phyloP scores from a whole-genome alignment of 78 protist genomes.

The Planoprotostelium fungivorum region DNA sequence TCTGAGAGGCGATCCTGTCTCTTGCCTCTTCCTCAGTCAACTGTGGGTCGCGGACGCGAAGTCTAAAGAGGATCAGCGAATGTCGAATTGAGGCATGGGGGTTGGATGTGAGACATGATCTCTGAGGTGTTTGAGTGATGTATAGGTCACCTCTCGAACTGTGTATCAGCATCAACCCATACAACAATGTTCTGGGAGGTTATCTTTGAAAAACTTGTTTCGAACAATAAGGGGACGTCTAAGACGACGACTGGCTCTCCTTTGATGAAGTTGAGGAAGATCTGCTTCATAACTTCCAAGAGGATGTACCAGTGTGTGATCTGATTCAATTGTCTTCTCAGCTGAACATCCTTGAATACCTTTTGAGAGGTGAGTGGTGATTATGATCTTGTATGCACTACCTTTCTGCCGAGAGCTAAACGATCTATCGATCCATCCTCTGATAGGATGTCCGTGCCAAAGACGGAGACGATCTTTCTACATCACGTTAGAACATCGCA shows the following conservation, averaged over 20 bases:
- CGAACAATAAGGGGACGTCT: not conserved
- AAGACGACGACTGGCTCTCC: constrained; percentile 2
- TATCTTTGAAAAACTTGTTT: not conserved
- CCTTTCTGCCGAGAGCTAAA: not conserved
- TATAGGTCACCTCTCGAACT: too few relatives aligned
- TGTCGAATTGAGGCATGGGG: too few relatives aligned
- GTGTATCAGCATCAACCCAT: too few relatives aligned
- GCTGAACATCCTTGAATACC: not conserved
- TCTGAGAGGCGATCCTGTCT: not conserved
- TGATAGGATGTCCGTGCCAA: constrained; percentile 4
- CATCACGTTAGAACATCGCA: not conserved
- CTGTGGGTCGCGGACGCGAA: too few relatives aligned
- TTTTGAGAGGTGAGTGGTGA: not conserved
- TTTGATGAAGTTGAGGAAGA: not conserved
- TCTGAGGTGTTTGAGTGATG: too few relatives aligned
- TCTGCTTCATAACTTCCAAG: not conserved
- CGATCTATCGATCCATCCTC: not conserved
- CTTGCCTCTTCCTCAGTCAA: not conserved
- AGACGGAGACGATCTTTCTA: not conserved
- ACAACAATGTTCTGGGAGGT: not conserved
- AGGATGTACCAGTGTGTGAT: constrained; percentile 2
- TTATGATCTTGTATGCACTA: not conserved
- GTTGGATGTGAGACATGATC: too few relatives aligned
- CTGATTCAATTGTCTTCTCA: not conserved
- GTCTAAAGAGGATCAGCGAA: too few relatives aligned